Evolutionary conservation across 768 basidiomycete genomes (phyloP), one percentile per base, ranked within the genome.

Genomic region (Brasilioporus rufonigricans): DNA sequence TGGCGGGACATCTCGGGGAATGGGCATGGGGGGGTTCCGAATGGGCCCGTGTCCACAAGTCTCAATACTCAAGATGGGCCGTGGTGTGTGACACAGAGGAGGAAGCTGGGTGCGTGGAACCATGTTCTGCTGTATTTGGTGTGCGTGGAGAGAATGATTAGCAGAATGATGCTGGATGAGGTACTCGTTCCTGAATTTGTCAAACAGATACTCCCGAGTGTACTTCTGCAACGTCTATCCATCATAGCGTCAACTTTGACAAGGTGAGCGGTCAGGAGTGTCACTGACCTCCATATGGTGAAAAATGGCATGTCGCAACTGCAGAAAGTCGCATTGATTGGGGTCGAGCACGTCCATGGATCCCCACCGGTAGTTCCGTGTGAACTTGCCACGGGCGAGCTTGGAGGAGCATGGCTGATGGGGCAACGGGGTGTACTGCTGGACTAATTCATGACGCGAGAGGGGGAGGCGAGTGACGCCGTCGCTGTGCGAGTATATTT

Each of bases 311-410:
- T 80, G 79, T 53, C 90, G 84, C 53, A 96, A 80, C 36, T 83
- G 71, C 32, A 86, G 63, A 70, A 95, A 94, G 71, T 96, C 93
- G 64, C 84, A 86, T 63, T 95, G 92, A 36, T 71, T 79, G 19
- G 81, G 78, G 70, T 94, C 87, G 61, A 93, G 75, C 44, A 91
- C 86, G 66, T 93, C 88, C 62, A 94, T 77, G 60, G 74, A 78
- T 26, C 93, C 93, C 93, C 93, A 95, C 44, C 91, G 82, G 71
- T 90, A 93, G 60, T 70, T 79, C 51, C 92, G 81, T 41, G 80
- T 73, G 69, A 85, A 90, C 68, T 83, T 86, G 49, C 84, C 85
- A 40, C 79, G 78, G 50, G 72, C 65, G 48, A 84, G 73, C 66
- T 83, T 85, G 41, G 65, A 60, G 24, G 72, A 55, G 54, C 73